Conservation (phyloP, 331 rosid genomes). For the Malus hybrid region DNA sequence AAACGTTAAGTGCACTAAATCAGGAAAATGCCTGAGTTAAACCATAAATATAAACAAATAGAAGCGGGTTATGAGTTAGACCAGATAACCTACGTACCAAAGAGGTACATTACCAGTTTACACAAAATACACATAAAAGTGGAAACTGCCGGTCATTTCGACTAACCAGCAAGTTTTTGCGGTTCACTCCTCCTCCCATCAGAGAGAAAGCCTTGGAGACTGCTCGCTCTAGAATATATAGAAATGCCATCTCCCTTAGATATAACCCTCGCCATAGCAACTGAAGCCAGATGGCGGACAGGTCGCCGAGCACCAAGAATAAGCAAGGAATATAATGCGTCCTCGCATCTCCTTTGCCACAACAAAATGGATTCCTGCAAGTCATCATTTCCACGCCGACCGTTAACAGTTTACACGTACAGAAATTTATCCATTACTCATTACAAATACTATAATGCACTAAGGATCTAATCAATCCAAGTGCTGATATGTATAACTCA, state of each 20-base stretch:
- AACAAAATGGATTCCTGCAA: constrained; percentile 74
- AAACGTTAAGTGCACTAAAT: not conserved
- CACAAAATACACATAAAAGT: not conserved
- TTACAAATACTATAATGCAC: not conserved
- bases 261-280: constrained; percentile 82
- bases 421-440: not conserved
- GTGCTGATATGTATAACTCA: not conserved
- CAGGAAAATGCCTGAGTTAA: not conserved
- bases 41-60: not conserved
- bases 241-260: constrained; percentile 86
- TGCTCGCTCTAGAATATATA: constrained; percentile 84
- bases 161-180: constrained; percentile 82
- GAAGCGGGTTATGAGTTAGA: not conserved
- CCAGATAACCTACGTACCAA: not conserved
- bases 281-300: constrained; percentile 90
- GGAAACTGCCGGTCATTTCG: not conserved
- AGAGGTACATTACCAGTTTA: not conserved
- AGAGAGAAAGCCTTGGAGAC: constrained; percentile 93
- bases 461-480: not conserved
- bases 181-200: constrained; percentile 86
- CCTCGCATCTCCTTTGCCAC: constrained; percentile 98
- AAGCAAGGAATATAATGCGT: constrained; percentile 75
- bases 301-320: constrained; percentile 92
- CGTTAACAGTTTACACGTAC: not conserved
- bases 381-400: constrained; percentile 8